Conservation (phyloP, 2,329 filamentous ascomycete genomes). For the Plenodomus lindquistii region DNA sequence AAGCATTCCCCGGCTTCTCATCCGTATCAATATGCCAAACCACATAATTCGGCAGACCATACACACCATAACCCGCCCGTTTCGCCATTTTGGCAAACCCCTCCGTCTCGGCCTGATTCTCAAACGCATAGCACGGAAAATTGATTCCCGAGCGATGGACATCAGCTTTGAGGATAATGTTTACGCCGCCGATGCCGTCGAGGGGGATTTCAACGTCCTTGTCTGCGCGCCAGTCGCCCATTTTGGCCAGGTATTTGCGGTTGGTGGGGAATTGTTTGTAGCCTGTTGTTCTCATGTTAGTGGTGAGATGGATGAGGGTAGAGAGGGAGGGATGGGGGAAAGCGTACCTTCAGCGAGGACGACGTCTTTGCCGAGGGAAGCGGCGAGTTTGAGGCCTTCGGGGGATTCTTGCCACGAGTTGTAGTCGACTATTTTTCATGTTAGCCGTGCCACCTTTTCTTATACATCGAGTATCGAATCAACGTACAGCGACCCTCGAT, state of each 20-base stretch:
- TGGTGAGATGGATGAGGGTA: not conserved
- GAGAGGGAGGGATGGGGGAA: not conserved
- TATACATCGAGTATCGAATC: too few relatives aligned
- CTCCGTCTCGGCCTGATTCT: slow-evolving; percentile 98
- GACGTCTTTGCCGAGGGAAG: slow-evolving; percentile 74
- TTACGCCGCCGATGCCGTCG: slow-evolving; percentile 95
- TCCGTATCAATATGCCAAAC: slow-evolving; percentile 98
- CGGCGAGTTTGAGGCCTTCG: slow-evolving; percentile 75
- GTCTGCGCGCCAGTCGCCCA: slow-evolving; percentile 91
- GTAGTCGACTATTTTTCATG: slow-evolving; percentile 74
- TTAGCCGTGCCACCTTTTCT: slow-evolving; percentile 1
- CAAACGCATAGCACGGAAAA: slow-evolving; percentile 94
- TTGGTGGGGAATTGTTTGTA: slow-evolving; percentile 94
- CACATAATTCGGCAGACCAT: slow-evolving; percentile 93
- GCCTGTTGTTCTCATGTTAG: slow-evolving; percentile 54
- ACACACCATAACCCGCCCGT: slow-evolving; percentile 87
- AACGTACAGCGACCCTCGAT: slow-evolving; percentile 90
- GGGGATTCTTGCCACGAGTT: slow-evolving; percentile 98
- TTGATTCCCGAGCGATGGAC: slow-evolving; percentile 97
- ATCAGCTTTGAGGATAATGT: slow-evolving; percentile 96
- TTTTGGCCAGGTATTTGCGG: slow-evolving; percentile 82
- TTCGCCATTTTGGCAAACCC: slow-evolving; percentile 99
- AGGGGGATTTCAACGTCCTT: slow-evolving; percentile 91
- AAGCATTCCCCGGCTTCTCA: slow-evolving; percentile 83
- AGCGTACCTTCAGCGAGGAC: slow-evolving; percentile 83